These are phyloP conservation scores for Leccinum proximum DNA, from an alignment of 1,284 basidiomycete genomes.

Conservation along the genomic window DNA sequence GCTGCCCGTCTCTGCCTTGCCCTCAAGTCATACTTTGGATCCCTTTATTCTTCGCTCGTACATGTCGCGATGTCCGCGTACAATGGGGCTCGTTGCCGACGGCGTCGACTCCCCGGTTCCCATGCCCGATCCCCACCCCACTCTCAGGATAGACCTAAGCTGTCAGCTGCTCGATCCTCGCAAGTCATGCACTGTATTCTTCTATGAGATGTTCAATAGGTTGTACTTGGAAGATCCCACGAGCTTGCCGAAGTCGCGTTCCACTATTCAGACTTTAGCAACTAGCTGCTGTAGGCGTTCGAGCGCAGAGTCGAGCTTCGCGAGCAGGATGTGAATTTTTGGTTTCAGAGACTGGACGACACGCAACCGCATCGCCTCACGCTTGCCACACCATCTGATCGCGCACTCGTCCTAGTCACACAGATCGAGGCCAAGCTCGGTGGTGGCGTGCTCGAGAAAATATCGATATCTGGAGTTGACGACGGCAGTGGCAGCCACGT, in stretches of 20 bases:
- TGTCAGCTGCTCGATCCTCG: constrained; percentile 28
- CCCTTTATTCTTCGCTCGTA: constrained; percentile 13
- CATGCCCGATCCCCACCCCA: constrained; percentile 9
- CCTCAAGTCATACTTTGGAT: constrained; percentile 15
- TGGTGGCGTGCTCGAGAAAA: constrained; percentile 16
- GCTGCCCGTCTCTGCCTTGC: constrained; percentile 18
- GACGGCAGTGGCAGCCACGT: constrained; percentile 13
- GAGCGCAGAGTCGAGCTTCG: constrained; percentile 22
- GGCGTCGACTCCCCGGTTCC: constrained; percentile 13
- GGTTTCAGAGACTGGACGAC: constrained; percentile 20
- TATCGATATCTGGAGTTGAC: constrained; percentile 16
- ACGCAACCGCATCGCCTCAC: constrained; percentile 25
- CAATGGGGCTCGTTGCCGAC: neutral
- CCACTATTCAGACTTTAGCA: constrained; percentile 28
- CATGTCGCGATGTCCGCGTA: constrained; percentile 13
- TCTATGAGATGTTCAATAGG: constrained; percentile 25
- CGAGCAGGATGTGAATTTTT: constrained; percentile 23
- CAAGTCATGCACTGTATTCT: constrained; percentile 30
- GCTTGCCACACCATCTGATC: constrained; percentile 22
- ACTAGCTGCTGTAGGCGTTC: constrained; percentile 26
- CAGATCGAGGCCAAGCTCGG: constrained; percentile 25
- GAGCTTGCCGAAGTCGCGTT: constrained; percentile 22
- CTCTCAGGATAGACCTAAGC: constrained; percentile 21
- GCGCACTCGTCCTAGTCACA: constrained; percentile 22
- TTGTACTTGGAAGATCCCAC: constrained; percentile 23